phyloP scores from a whole-genome alignment of 2,329 filamentous ascomycete genomes.

The Thielaviopsis punctulata region DNA sequence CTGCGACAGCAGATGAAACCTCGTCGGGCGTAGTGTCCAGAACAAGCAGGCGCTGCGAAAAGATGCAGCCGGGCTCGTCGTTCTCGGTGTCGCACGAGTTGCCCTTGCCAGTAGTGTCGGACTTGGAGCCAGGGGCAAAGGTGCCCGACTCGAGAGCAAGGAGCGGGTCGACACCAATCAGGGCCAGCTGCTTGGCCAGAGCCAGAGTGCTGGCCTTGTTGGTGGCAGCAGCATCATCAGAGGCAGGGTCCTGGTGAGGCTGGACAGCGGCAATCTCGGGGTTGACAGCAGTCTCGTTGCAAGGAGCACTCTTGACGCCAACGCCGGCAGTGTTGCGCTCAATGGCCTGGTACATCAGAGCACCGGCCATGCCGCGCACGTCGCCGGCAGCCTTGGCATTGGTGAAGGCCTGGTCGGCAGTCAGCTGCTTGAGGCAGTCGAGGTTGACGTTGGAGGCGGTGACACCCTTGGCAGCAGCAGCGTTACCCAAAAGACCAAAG shows the following conservation, averaged over 20 bases:
- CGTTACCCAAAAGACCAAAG: conserved; percentile 29
- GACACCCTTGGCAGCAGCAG: conserved; percentile 30
- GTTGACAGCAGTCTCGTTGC: conserved; percentile 40
- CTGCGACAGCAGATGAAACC: conserved; percentile 30
- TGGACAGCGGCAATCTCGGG: conserved; percentile 45
- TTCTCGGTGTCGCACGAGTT: conserved; percentile 30
- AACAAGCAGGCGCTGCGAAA: conserved; percentile 32
- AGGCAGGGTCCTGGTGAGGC: conserved; percentile 53
- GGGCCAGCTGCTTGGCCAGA: conserved; percentile 40
- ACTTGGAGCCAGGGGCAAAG: conserved; percentile 37
- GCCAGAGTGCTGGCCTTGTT: conserved; percentile 46
- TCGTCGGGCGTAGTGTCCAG: conserved; percentile 35
- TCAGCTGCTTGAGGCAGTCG: conserved; percentile 29
- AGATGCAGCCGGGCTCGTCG: conserved; percentile 36
- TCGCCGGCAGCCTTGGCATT: conserved; percentile 37
- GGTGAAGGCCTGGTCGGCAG: conserved; percentile 41
- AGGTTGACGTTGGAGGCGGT: conserved; percentile 24
- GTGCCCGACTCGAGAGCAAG: conserved; percentile 44
- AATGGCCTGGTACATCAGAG: conserved; percentile 36
- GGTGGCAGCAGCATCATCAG: conserved; percentile 32
- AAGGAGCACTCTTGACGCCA: conserved; percentile 32
- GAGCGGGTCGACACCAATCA: conserved; percentile 43
- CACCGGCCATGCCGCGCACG: conserved; percentile 34
- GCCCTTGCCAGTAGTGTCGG: conserved; percentile 16
- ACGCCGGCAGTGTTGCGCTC: conserved; percentile 32